Base-by-base conservation (phyloP, 257 asterid genomes). In the Solanum sparsipilum region DNA sequence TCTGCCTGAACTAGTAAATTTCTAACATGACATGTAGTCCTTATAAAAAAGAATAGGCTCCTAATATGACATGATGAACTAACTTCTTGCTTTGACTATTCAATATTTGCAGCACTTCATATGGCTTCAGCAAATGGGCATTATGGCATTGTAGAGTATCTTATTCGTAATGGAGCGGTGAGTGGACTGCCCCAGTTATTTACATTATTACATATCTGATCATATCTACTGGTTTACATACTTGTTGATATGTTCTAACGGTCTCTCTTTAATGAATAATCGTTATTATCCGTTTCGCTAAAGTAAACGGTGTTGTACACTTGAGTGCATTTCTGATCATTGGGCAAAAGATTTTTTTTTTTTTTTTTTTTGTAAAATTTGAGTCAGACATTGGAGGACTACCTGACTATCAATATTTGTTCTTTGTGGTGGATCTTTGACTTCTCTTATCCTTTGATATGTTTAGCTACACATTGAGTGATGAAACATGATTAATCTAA, bases 81-180 rank as follows among this genome's bases (percentile, higher is more conserved):
- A 10, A 32, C 63, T 46, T 7, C 32, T 71, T 74, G 83, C 82
- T 72, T 44, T 82, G 71, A 6, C 86, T 82, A 48, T 48, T 82
- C 21, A 31, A 29, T 48, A 5, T 91, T 90, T 90, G 90, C 96
- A 95, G 99, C 99, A 31, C 92, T 96, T 71, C 99, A 97, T 90
- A 97, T 97, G 99, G 99, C 99, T 91, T 92, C 99, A 44, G 99
- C 99, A 31, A 97, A 97, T 87, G 99, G 99, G 82, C 98, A 96
- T 90, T 88, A 87, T 70, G 91, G 87, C 84, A 91, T 95, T 44
- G 96, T 96, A 76, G 91, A 94, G 73, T 94, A 93, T 93, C 99
- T 97, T 70, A 87, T 97, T 87, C 70, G 56, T 63, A 93, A 92
- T 91, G 98, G 98, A 90, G 98, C 87, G 93, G 98, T 97, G 87